Conservation (phyloP, 345 rosid genomes). For the Psidium guajava region DNA sequence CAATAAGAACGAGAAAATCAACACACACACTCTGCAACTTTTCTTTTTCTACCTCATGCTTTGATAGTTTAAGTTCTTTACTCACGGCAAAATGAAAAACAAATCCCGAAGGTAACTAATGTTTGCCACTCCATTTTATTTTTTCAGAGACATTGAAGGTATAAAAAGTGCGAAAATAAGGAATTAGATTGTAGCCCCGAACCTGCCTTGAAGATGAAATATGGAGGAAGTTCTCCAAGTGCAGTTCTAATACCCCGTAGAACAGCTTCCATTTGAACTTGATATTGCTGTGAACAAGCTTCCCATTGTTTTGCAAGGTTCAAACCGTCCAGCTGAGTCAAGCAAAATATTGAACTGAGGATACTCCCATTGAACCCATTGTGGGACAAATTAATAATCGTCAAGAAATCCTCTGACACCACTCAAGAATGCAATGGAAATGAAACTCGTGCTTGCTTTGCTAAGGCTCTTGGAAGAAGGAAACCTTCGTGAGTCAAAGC, state of each 20-base stretch:
- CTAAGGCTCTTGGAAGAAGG: slow-evolving; percentile 46
- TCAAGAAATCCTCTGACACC: too few relatives aligned
- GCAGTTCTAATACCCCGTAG: slow-evolving; percentile 97
- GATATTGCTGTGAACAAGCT: too few relatives aligned
- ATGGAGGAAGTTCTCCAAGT: slow-evolving; percentile 99
- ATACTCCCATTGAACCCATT: too few relatives aligned
- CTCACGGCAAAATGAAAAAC: neutral
- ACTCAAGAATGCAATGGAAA: too few relatives aligned
- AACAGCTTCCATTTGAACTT: slow-evolving; percentile 78
- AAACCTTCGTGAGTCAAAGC: slow-evolving; percentile 26
- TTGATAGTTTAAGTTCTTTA: neutral
- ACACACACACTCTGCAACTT: neutral
- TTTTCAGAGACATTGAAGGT: neutral
- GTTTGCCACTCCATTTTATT: neutral
- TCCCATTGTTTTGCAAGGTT: too few relatives aligned
- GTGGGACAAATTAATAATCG: too few relatives aligned
- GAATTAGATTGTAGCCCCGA: neutral
- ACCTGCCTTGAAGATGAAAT: slow-evolving; percentile 98
- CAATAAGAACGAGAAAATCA: neutral
- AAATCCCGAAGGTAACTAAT: neutral
- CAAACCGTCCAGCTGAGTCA: too few relatives aligned
- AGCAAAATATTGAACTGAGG: too few relatives aligned
- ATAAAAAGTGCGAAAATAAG: neutral
- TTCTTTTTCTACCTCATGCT: neutral
- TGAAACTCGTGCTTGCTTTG: slow-evolving; percentile 49